Percentiles rank a stretch among this genome's conserved stretches.
These are phyloP conservation scores for Acorus gramineus DNA, from an alignment of 106 monocot genomes.

Conservation along the genomic window DNA sequence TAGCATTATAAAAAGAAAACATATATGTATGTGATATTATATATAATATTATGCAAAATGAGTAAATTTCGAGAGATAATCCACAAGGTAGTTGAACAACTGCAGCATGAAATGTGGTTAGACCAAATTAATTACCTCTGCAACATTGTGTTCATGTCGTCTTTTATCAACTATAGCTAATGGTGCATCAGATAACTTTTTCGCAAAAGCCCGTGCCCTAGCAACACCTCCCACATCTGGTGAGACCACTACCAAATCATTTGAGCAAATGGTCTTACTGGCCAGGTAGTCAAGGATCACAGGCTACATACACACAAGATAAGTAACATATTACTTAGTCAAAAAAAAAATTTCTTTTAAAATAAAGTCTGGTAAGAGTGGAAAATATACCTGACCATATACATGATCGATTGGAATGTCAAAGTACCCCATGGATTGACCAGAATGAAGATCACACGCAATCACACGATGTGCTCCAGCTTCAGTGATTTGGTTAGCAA, in stretches of 20 bases:
- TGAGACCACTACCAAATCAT: conserved; percentile 85
- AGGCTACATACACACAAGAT: conserved; percentile 29
- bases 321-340: background rate
- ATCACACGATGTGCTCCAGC: conserved; percentile 81
- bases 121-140: conserved; percentile 44
- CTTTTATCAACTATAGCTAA: conserved; percentile 91
- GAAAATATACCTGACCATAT: conserved; percentile 57
- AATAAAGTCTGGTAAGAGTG: background rate
- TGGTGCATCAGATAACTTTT: conserved; percentile 91
- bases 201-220: conserved; percentile 85
- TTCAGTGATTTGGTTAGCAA: conserved; percentile 83
- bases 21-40: too few species aligned
- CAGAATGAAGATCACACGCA: conserved; percentile 89
- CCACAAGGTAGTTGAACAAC: too few species aligned
- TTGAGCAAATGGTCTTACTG: conserved; percentile 77
- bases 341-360: too few species aligned
- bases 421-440: conserved; percentile 87
- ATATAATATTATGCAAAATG: too few species aligned
- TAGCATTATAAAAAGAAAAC: too few species aligned
- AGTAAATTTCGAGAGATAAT: too few species aligned
- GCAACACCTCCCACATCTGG: conserved; percentile 95
- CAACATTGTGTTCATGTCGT: conserved; percentile 75
- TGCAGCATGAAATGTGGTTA: too few species aligned
- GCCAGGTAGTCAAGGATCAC: conserved; percentile 89
- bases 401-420: conserved; percentile 87